Evolutionary conservation across 306 rosid genomes (phyloP), one percentile per base, ranked within the genome.

Genomic region (Begonia loranthoides): DNA sequence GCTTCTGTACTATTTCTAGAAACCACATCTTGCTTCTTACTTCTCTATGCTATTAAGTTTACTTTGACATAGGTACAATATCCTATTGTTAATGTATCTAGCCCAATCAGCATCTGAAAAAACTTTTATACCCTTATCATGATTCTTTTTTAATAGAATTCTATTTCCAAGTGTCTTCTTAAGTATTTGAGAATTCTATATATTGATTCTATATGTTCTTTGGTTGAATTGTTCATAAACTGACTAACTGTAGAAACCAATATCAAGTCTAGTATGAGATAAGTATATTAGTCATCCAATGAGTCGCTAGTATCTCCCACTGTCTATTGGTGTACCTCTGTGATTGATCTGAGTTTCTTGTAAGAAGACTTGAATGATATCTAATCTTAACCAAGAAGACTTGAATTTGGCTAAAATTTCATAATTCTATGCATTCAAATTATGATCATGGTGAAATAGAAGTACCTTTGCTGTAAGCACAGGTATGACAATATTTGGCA

Each of bases 381-480:
- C n/a, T n/a, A n/a, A n/a, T n/a, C n/a, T n/a, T n/a, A n/a, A n/a
- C n/a, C n/a, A n/a, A n/a, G n/a, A n/a, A n/a, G n/a, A n/a, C n/a
- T n/a, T n/a, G n/a, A n/a, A n/a, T n/a, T n/a, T n/a, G n/a, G n/a
- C n/a, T n/a, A n/a, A n/a, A n/a, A n/a, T n/a, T n/a, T n/a, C n/a
- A n/a, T n/a, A n/a, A n/a, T n/a, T n/a, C n/a, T n/a, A n/a, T n/a
- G n/a, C n/a, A n/a, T n/a, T n/a, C n/a, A n/a, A n/a, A n/a, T n/a
- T n/a, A n/a, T n/a, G n/a, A n/a, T n/a, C n/a, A n/a, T n/a, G n/a
- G n/a, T n/a, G n/a, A n/a, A n/a, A n/a, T n/a, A n/a, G n/a, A n/a
- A n/a, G n/a, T 66, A 85, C 95, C 97, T 78, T 85, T 90, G 28
- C 85, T 52, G 66, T 90, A 85, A 56, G 97, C 94, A 66, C 97